Conservation (phyloP, 2,329 filamentous ascomycete genomes). For the Aspergillus sp. region DNA sequence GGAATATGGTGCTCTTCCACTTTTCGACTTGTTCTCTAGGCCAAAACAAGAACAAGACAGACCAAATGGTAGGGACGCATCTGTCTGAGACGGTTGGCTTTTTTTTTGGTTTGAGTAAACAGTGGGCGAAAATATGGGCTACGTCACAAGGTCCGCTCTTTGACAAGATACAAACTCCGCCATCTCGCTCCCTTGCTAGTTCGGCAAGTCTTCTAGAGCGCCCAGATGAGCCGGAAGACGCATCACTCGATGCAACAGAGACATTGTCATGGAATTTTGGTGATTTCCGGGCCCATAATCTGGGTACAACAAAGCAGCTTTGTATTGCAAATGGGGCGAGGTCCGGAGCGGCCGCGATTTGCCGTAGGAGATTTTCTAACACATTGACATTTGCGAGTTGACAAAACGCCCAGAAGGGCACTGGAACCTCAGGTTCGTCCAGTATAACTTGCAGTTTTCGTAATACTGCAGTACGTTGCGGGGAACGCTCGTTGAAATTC, state of each 20-base stretch:
- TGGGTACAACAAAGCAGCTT: not conserved
- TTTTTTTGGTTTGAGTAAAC: not conserved
- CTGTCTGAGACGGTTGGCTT: not conserved
- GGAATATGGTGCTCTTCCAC: not conserved
- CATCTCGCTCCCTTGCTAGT: not conserved
- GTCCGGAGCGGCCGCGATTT: not conserved
- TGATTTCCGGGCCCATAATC: not conserved
- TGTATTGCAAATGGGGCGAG: not conserved
- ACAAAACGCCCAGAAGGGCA: not conserved
- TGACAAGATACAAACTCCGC: not conserved
- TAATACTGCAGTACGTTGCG: not conserved
- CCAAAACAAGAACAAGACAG: not conserved
- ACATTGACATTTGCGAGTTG: not conserved
- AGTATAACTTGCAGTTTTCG: not conserved
- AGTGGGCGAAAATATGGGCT: not conserved
- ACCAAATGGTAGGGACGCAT: not conserved
- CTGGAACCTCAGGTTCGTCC: not conserved
- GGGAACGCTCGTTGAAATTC: not conserved
- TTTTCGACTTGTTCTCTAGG: not conserved
- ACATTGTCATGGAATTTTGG: not conserved
- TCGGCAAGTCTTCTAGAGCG: not conserved
- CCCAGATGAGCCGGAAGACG: not conserved
- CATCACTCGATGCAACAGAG: not conserved
- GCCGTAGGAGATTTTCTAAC: not conserved
- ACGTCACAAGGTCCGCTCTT: not conserved